Conservation (phyloP, 2,329 filamentous ascomycete genomes). For the Chalaropsis ovoidea region DNA sequence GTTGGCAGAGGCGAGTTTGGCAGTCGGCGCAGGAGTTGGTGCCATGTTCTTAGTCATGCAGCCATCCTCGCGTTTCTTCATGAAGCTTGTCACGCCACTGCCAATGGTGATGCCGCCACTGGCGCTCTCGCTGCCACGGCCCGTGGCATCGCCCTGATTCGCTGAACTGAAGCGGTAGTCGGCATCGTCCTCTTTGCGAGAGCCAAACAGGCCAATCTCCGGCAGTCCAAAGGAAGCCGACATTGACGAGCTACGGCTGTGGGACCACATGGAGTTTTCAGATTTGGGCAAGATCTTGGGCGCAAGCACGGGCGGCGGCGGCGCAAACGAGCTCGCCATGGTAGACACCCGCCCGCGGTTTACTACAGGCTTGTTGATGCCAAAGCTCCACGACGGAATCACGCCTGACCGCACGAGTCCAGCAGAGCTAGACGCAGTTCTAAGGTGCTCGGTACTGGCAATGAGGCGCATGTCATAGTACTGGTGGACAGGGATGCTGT, state of each 20-base stretch:
- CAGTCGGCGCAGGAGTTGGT: background rate
- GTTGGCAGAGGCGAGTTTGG: background rate
- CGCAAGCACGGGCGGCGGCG: constrained; percentile 22
- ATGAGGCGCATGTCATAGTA: constrained; percentile 64
- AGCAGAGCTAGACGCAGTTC: constrained; percentile 35
- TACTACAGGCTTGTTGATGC: constrained; percentile 31
- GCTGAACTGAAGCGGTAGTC: constrained; percentile 27
- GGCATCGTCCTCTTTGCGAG: constrained; percentile 23
- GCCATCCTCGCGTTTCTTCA: constrained; percentile 23
- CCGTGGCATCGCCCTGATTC: constrained; percentile 27
- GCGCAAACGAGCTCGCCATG: constrained; percentile 25
- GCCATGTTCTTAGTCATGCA: constrained; percentile 17
- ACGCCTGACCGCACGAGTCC: constrained; percentile 31
- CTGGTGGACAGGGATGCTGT: constrained; percentile 43
- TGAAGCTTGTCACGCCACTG: constrained; percentile 33
- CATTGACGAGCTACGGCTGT: constrained; percentile 38
- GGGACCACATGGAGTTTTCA: constrained; percentile 15
- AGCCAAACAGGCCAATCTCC: constrained; percentile 27
- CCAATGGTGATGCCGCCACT: constrained; percentile 35
- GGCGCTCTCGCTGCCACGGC: constrained; percentile 23
- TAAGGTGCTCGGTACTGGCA: constrained; percentile 66
- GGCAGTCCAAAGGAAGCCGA: constrained; percentile 25
- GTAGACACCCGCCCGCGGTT: constrained; percentile 35
- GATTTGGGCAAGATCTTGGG: constrained; percentile 32
- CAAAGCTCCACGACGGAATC: constrained; percentile 21